A percentile compares a stretch with the other conserved stretches of the same genome.
Conservation (phyloP, 1,284 basidiomycete species). For the Phenoliferia sp. region DNA sequence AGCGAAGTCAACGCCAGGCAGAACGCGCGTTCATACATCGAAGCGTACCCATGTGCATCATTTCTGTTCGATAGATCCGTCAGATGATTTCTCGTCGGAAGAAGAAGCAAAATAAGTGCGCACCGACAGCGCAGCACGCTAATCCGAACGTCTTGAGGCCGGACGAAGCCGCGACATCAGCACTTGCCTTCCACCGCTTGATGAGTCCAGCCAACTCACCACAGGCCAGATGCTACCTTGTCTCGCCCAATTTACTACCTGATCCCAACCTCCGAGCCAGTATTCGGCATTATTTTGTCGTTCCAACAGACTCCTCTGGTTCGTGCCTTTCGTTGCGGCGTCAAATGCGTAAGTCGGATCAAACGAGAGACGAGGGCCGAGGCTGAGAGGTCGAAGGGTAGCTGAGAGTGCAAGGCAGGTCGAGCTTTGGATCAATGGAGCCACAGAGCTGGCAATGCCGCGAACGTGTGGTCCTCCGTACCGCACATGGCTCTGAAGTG, state of each 20-base stretch:
- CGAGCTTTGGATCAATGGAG: too few relatives aligned
- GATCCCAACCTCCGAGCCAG: slow-evolving; percentile 91
- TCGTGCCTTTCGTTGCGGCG: slow-evolving; percentile 66
- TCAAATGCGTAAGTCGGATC: slow-evolving; percentile 19
- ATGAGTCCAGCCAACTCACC: slow-evolving; percentile 41
- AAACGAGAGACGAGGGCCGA: too few relatives aligned
- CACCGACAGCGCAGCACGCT: slow-evolving; percentile 86
- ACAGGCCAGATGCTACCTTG: slow-evolving; percentile 98
- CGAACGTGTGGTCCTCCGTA: too few relatives aligned
- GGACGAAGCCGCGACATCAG: not conserved
- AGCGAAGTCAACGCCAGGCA: too few relatives aligned
- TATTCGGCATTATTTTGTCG: slow-evolving; percentile 79
- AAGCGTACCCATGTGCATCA: slow-evolving; percentile 87
- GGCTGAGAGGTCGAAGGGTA: too few relatives aligned
- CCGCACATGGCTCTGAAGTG: too few relatives aligned
- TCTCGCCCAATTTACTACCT: slow-evolving; percentile 94
- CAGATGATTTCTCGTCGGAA: not conserved
- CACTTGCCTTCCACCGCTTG: not conserved
- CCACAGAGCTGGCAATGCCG: too few relatives aligned
- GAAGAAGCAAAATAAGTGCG: too few relatives aligned
- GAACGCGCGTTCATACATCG: too few relatives aligned
- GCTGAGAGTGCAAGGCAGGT: too few relatives aligned
- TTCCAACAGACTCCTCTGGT: slow-evolving; percentile 78
- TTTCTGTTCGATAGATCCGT: slow-evolving; percentile 50
- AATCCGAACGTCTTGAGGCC: slow-evolving; percentile 57